These are phyloP conservation scores for Russula olivacea DNA, from an alignment of 768 basidiomycete species.

Conservation along the genomic window DNA sequence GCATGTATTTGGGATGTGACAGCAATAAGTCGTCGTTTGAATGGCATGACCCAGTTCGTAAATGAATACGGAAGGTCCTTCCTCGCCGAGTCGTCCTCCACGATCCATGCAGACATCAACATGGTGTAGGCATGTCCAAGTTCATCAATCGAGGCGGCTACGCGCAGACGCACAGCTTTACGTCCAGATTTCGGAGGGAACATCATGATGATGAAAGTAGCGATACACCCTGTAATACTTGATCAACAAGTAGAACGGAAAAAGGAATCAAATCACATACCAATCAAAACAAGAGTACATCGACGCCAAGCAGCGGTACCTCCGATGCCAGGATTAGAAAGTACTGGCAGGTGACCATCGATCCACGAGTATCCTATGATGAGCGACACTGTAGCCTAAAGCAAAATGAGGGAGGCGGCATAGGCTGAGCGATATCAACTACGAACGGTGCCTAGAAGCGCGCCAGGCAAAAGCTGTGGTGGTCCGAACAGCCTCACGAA, in stretches of 20 bases:
- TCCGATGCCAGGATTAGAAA: constrained; percentile 49
- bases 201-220: constrained; percentile 50
- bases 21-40: constrained; percentile 31
- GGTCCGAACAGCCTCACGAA: constrained; percentile 47
- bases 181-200: constrained; percentile 48
- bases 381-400: constrained; percentile 41
- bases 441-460: constrained; percentile 38
- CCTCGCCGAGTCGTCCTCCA: constrained; percentile 17
- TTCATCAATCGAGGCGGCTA: constrained; percentile 38
- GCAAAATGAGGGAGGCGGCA: not conserved
- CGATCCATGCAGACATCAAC: constrained; percentile 40
- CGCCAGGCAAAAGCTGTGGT: constrained; percentile 34
- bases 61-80: constrained; percentile 7
- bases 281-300: constrained; percentile 46
- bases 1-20: constrained; percentile 33
- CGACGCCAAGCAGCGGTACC: constrained; percentile 49
- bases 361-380: constrained; percentile 55
- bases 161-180: constrained; percentile 40
- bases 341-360: constrained; percentile 43
- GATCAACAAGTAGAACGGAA: not conserved
- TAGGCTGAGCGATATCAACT: not conserved
- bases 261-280: constrained; percentile 28
- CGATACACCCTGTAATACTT: constrained; percentile 37
- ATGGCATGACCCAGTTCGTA: constrained; percentile 29
- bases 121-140: constrained; percentile 41